Evolutionary conservation across 805 yeast species (phyloP).

Genomic region (Komagataella pastoris): DNA sequence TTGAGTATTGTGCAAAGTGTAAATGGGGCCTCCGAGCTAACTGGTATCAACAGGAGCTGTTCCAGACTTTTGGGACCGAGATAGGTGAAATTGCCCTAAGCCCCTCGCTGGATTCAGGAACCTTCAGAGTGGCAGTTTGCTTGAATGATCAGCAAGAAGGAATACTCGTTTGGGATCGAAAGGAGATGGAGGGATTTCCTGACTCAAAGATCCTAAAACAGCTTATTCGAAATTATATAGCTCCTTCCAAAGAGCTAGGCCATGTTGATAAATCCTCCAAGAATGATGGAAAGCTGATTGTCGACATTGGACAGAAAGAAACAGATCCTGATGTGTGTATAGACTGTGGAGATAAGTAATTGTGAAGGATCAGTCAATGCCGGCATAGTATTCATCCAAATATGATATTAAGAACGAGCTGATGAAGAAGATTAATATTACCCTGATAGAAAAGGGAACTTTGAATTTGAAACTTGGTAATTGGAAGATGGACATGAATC

Average conservation of each 20-base stretch:
- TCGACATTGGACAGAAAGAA: neutral
- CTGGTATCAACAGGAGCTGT: constrained; percentile 76
- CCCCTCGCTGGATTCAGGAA: constrained; percentile 35
- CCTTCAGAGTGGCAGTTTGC: constrained; percentile 45
- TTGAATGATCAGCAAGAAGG: constrained; percentile 7
- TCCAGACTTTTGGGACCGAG: constrained; percentile 52
- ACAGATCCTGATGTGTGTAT: neutral
- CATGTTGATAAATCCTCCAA: constrained; percentile 38
- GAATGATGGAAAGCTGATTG: neutral
- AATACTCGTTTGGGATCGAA: constrained; percentile 48
- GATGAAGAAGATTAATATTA: neutral
- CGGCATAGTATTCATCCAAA: neutral
- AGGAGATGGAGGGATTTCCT: constrained; percentile 62
- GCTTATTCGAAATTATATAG: constrained; percentile 43
- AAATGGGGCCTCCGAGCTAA: constrained; percentile 83
- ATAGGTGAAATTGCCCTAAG: constrained; percentile 38
- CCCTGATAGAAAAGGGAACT: neutral
- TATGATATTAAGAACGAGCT: neutral
- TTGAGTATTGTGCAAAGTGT: constrained; percentile 70
- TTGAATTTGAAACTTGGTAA: neutral
- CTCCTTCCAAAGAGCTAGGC: constrained; percentile 42
- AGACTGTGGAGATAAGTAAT: neutral
- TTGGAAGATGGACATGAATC: neutral
- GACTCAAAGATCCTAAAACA: constrained; percentile 72
- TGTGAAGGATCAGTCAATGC: neutral